A percentile compares a stretch with the other conserved stretches of the same genome.
Evolutionary conservation across 108 stramenopile genomes (phyloP).

Genomic region (Schizochytrium sp.): DNA sequence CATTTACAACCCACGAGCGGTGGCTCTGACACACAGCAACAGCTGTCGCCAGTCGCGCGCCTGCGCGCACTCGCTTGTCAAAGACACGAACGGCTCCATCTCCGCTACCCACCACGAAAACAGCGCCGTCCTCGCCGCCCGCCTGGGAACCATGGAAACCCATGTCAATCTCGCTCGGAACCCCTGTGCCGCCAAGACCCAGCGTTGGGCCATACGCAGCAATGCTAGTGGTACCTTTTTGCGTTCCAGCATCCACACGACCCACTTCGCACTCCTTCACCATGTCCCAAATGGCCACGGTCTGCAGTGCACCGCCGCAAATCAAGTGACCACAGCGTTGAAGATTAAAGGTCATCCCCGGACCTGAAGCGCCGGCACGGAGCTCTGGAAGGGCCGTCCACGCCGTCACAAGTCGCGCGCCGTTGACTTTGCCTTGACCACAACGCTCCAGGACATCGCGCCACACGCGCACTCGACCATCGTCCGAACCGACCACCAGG

Average conservation of each 20-base stretch:
- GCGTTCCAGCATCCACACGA: slow-evolving; percentile 45
- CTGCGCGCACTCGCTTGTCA: slow-evolving; percentile 59
- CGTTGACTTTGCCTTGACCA: slow-evolving; percentile 34
- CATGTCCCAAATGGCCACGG: slow-evolving; percentile 84
- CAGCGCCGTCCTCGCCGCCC: slow-evolving; percentile 47
- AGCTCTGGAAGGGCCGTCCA: slow-evolving; percentile 76
- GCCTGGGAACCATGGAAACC: background rate
- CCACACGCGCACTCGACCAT: slow-evolving; percentile 82
- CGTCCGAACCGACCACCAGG: slow-evolving; percentile 75
- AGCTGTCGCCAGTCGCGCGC: background rate
- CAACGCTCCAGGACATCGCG: slow-evolving; percentile 59
- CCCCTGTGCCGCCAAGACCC: background rate
- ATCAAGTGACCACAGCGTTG: slow-evolving; percentile 64
- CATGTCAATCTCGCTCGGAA: background rate
- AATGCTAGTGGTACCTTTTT: slow-evolving; percentile 71
- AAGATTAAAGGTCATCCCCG: slow-evolving; percentile 79
- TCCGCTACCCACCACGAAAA: slow-evolving; percentile 73
- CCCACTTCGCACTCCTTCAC: slow-evolving; percentile 55
- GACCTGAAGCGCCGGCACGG: slow-evolving; percentile 46
- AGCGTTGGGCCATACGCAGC: slow-evolving; percentile 54
- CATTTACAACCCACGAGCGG: slow-evolving; percentile 1
- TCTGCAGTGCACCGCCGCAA: slow-evolving; percentile 65
- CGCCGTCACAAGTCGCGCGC: slow-evolving; percentile 61
- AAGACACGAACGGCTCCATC: slow-evolving; percentile 74
- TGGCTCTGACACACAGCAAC: background rate